phyloP scores from a whole-genome alignment of 495 filamentous ascomycete genomes.

The Aspergillus taichungensis region DNA sequence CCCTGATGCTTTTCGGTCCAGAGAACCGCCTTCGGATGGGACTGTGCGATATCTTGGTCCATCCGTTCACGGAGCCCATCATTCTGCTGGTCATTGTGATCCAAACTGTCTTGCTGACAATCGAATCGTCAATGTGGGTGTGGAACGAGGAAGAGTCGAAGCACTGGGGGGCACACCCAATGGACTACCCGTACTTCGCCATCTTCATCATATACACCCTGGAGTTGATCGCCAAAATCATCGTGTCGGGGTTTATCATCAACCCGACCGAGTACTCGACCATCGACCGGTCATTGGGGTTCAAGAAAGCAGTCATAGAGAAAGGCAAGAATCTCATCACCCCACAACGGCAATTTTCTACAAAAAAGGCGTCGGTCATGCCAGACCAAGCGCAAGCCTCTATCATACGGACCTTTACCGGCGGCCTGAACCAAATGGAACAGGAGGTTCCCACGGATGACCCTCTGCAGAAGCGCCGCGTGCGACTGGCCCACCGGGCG shows the following conservation, averaged over 20 bases:
- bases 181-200: conserved; percentile 71
- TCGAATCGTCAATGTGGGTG: conserved; percentile 68
- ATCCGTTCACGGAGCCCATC: conserved; percentile 76
- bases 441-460: conserved; percentile 44
- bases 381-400: conserved; percentile 50
- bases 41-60: conserved; percentile 82
- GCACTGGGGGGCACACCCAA: conserved; percentile 56
- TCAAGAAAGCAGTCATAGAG: conserved; percentile 62
- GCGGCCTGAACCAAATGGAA: conserved; percentile 49
- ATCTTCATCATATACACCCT: conserved; percentile 89
- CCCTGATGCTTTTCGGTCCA: conserved; percentile 75
- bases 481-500: conserved; percentile 78
- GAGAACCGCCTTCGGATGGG: conserved; percentile 63
- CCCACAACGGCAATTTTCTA: conserved; percentile 63
- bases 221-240: conserved; percentile 69
- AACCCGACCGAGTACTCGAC: conserved; percentile 84
- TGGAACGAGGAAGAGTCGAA: conserved; percentile 39
- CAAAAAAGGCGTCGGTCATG: conserved; percentile 34
- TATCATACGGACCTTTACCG: conserved; percentile 74
- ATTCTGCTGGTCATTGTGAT: conserved; percentile 82
- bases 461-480: conserved; percentile 70
- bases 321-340: conserved; percentile 71
- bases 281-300: conserved; percentile 58
- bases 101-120: conserved; percentile 76
- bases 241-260: conserved; percentile 86